A percentile compares a stretch with the other conserved stretches of the same genome.
phyloP scores from a whole-genome alignment of 208 protist species.

The Wallacemonas collosoma region DNA sequence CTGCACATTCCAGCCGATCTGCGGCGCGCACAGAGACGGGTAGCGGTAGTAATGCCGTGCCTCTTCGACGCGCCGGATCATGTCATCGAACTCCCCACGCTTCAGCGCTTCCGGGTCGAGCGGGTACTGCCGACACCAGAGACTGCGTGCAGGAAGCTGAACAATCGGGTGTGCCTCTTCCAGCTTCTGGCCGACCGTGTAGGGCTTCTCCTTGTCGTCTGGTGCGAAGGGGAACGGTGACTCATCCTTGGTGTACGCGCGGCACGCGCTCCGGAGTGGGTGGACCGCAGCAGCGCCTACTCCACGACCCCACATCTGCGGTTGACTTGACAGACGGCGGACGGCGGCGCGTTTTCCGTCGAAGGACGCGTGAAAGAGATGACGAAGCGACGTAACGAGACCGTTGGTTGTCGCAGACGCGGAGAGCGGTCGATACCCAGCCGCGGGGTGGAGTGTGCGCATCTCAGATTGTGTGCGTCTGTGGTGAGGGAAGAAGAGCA shows the following conservation, averaged over 20 bases:
- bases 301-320: too few relatives aligned
- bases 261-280: neutral
- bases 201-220: constrained; percentile 14
- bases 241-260: constrained; percentile 16
- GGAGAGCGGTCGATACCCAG: neutral
- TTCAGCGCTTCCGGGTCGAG: constrained; percentile 39
- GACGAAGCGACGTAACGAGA: neutral
- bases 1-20: constrained; percentile 91
- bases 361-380: neutral
- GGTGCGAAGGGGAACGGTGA: constrained; percentile 9
- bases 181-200: constrained; percentile 20
- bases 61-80: constrained; percentile 62
- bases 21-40: constrained; percentile 80
- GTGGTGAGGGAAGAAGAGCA: too few relatives aligned
- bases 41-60: constrained; percentile 88
- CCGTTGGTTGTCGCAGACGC: neutral
- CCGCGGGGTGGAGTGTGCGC: constrained; percentile 8
- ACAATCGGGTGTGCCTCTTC: constrained; percentile 72
- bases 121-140: constrained; percentile 71
- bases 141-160: constrained; percentile 81
- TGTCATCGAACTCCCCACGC: constrained; percentile 58
- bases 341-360: neutral
- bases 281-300: neutral
- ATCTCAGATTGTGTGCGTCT: neutral
- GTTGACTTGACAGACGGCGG: constrained; percentile 12